phyloP scores from a whole-genome alignment of 1,284 basidiomycete genomes.

The Marasmius tenuissimus region DNA sequence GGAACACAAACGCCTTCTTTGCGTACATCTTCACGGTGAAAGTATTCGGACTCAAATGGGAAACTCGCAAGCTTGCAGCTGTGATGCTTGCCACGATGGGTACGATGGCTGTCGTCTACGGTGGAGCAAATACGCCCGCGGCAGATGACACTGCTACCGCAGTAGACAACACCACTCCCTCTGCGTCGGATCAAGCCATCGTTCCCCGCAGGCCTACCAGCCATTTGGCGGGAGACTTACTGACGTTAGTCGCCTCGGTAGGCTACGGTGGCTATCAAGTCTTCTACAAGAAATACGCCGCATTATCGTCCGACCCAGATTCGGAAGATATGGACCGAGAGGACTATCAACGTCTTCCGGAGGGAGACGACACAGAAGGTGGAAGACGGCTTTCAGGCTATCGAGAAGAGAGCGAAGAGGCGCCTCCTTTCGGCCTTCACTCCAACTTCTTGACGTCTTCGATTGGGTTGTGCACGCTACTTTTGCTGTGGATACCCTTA shows the following conservation, averaged over 20 bases:
- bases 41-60: slow-evolving; percentile 60
- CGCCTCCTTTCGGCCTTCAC: slow-evolving; percentile 76
- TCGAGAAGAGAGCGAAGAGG: slow-evolving; percentile 38
- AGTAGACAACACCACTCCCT: no score
- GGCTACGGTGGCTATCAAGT: slow-evolving; percentile 76
- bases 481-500: slow-evolving; percentile 70
- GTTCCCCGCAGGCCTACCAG: slow-evolving; percentile 14
- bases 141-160: no score
- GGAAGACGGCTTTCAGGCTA: slow-evolving; percentile 16
- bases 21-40: slow-evolving; percentile 73
- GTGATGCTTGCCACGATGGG: slow-evolving; percentile 78
- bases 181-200: slow-evolving; percentile 12
- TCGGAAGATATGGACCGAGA: slow-evolving; percentile 31
- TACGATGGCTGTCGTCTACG: slow-evolving; percentile 75
- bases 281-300: slow-evolving; percentile 77
- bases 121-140: slow-evolving; percentile 46
- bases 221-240: slow-evolving; percentile 73
- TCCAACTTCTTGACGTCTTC: slow-evolving; percentile 71
- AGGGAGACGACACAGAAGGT: slow-evolving; percentile 27
- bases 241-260: slow-evolving; percentile 72
- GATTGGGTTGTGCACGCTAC: slow-evolving; percentile 66
- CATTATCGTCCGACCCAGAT: slow-evolving; percentile 61
- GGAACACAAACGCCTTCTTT: slow-evolving; percentile 86
- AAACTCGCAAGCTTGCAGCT: slow-evolving; percentile 59
- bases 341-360: slow-evolving; percentile 45